Base-by-base conservation (phyloP, 2,329 filamentous ascomycete genomes). In the Fusarium sp. region DNA sequence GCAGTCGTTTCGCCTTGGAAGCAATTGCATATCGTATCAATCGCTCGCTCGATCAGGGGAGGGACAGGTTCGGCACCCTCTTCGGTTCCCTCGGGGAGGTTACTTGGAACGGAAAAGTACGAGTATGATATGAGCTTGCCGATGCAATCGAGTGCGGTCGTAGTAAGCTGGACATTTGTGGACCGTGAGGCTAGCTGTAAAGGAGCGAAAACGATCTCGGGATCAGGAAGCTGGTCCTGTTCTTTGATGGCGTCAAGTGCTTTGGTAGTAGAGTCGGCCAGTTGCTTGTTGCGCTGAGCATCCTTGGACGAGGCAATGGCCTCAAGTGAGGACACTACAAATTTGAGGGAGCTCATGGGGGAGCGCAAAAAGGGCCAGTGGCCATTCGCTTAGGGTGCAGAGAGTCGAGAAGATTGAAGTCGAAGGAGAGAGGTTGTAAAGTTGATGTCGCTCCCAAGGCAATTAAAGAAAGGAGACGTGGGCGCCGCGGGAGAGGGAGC, bases 81-180 rank as follows among this genome's bases (percentile, higher is more conserved):
- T 74, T 86, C 82, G 63, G 83, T 73, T 78, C 66, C 78, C 52
- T 85, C 84, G 73, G 76, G 63, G 66, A 65, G 66, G 51, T 63
- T 84, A 58, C 86, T 86, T 41, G 92, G 89, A 56, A 94, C 90
- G 55, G 96, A 96, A 83, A 99, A 98, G 87, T 98, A 98, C 24
- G 96, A 98, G 83, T 98, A 99, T 79, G 96, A 98, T 81, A 98
- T 98, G 72, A 99, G 91, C 86, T 99, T 99, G 79, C 97, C 96
- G 79, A 99, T 98, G 84, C 96, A 98, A 84, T 99, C 96, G 79
- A 99, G 90, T 12, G 96, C 95, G 42, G 93, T 94, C 28, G 95
- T 97, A 69, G 95, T 94, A 52, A 99, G 88, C 66, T 94, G 91
- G 60, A 96, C 92, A 79, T 94, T 98, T 78, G 92, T 90, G 15